These are phyloP conservation scores for Penicillium sp. DNA, from an alignment of 2,329 filamentous ascomycete genomes.

Conservation along the genomic window DNA sequence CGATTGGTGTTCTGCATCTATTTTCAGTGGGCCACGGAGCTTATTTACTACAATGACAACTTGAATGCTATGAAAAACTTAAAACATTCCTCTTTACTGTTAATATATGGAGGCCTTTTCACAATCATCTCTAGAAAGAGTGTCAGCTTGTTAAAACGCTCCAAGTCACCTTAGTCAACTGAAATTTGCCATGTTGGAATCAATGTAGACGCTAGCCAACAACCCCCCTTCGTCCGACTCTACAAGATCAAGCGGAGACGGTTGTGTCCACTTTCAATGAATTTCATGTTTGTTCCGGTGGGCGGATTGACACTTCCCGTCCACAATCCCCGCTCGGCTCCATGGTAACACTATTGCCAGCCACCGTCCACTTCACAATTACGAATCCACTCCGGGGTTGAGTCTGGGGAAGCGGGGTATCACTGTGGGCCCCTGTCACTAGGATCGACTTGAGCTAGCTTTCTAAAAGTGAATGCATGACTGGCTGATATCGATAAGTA, in stretches of 20 bases:
- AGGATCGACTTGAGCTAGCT: neutral
- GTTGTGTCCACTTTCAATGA: neutral
- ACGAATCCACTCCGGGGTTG: neutral
- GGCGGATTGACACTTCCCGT: neutral
- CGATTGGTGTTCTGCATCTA: too few relatives aligned
- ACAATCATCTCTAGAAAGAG: too few relatives aligned
- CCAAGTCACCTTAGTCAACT: too few relatives aligned
- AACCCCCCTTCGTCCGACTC: too few relatives aligned
- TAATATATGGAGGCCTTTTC: too few relatives aligned
- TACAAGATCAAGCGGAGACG: neutral
- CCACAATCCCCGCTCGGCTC: slow-evolving; percentile 1
- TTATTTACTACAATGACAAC: too few relatives aligned
- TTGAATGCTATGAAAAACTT: too few relatives aligned
- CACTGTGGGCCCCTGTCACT: neutral
- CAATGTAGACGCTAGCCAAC: too few relatives aligned
- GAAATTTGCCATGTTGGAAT: too few relatives aligned
- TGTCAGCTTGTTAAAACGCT: too few relatives aligned
- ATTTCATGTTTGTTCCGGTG: neutral
- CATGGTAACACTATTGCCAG: neutral
- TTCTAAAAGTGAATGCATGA: neutral
- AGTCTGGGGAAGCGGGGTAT: slow-evolving; percentile 18
- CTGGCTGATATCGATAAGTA: neutral
- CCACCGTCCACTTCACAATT: neutral
- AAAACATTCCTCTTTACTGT: too few relatives aligned
- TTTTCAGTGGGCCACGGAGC: too few relatives aligned